Conservation (phyloP, 495 filamentous ascomycete genomes). For the Elaphomyces granulatus region DNA sequence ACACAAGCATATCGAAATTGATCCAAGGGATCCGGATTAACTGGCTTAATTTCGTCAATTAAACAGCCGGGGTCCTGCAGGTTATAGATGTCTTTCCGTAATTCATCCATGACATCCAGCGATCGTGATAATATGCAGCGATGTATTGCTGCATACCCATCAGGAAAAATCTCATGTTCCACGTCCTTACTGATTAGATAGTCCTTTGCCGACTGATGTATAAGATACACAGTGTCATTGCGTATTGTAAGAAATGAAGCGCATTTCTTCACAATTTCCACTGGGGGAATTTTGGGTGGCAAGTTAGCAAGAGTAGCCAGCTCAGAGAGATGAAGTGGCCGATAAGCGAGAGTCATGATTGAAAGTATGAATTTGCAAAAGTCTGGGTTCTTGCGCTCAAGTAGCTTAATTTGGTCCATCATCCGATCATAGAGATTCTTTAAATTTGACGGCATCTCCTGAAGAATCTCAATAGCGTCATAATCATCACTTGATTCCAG, state of each 20-base stretch:
- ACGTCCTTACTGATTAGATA: conserved; percentile 15
- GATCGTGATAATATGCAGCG: conserved; percentile 18
- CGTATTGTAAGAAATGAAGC: conserved; percentile 13
- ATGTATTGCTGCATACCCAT: conserved; percentile 13
- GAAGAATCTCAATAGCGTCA: conserved; percentile 2
- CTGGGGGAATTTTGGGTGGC: not conserved
- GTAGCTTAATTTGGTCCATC: conserved; percentile 3
- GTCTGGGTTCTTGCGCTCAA: not conserved
- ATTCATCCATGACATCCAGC: conserved; percentile 7
- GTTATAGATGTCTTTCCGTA: conserved; percentile 13
- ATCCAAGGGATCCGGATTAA: conserved; percentile 10
- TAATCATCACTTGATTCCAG: conserved; percentile 3
- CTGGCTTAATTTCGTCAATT: conserved; percentile 1
- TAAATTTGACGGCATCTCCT: conserved; percentile 7
- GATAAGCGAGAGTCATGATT: not conserved
- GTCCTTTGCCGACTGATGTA: conserved; percentile 33
- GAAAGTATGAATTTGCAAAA: not conserved
- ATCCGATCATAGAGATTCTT: conserved; percentile 8
- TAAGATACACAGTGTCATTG: conserved; percentile 15
- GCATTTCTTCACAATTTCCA: conserved; percentile 7
- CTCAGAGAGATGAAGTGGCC: conserved; percentile 7
- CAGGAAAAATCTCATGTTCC: no score
- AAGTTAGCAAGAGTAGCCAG: conserved; percentile 5
- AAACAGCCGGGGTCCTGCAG: conserved; percentile 2
- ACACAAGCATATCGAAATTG: conserved; percentile 18